Conservation (phyloP, 2,329 filamentous ascomycete genomes). For the Verticillium dahliae region DNA sequence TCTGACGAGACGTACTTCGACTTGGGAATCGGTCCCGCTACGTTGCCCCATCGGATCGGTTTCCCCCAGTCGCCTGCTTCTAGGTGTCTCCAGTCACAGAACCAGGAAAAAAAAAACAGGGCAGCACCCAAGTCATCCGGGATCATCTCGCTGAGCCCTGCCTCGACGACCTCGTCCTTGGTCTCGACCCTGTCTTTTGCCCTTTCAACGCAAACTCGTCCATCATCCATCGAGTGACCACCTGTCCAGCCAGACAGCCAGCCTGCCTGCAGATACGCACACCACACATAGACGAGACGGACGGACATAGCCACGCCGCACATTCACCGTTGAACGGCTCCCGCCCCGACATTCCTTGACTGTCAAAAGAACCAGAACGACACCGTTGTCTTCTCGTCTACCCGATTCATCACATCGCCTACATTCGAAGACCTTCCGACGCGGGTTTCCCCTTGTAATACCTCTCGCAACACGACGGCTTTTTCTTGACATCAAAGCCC, state of each 20-base stretch:
- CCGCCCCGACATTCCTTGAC: constrained; percentile 14
- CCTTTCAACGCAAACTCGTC: not conserved
- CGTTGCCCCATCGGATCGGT: not conserved
- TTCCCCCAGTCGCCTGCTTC: constrained; percentile 1
- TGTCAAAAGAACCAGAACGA: not conserved
- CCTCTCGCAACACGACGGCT: constrained; percentile 6
- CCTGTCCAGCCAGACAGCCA: not conserved
- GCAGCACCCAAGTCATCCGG: not conserved
- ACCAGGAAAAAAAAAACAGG: not conserved
- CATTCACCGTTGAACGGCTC: not conserved
- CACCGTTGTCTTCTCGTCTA: constrained; percentile 10
- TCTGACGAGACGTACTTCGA: not conserved
- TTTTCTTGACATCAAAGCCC: not conserved
- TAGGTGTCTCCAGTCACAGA: not conserved
- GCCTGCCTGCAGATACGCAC: not conserved
- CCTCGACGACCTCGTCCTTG: not conserved
- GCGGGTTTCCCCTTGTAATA: constrained; percentile 10
- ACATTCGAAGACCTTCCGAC: constrained; percentile 2
- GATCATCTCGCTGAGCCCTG: not conserved
- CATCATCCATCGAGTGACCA: not conserved
- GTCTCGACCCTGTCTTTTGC: too few species aligned
- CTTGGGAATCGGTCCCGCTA: not conserved
- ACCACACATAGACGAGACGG: not conserved
- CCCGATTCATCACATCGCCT: constrained; percentile 8
- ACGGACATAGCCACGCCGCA: not conserved